Conservation (phyloP, 805 yeast genomes). For the Helenozyma baotianmanensis region DNA sequence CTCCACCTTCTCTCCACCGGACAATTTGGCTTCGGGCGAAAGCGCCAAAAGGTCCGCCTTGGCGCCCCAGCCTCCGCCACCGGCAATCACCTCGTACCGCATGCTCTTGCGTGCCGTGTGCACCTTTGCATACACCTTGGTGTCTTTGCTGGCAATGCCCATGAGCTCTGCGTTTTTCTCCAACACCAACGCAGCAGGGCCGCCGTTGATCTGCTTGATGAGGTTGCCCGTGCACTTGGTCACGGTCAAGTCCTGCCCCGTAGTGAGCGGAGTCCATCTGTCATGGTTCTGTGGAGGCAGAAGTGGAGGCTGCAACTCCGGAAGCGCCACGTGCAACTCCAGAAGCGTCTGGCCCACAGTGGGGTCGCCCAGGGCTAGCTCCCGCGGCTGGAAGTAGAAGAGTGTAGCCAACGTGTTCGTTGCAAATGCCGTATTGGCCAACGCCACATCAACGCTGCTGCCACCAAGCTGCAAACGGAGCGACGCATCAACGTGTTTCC, state of each 20-base stretch:
- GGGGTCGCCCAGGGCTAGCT: background rate
- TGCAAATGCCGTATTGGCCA: slow-evolving; percentile 39
- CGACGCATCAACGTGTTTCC: slow-evolving; percentile 30
- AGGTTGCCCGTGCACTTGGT: slow-evolving; percentile 55
- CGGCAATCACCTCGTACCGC: slow-evolving; percentile 54
- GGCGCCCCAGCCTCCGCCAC: slow-evolving; percentile 76
- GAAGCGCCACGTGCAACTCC: slow-evolving; percentile 22
- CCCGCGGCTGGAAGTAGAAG: slow-evolving; percentile 23
- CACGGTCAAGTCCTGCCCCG: slow-evolving; percentile 30
- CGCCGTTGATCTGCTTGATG: slow-evolving; percentile 49
- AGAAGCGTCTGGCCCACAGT: slow-evolving; percentile 26
- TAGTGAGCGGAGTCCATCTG: slow-evolving; percentile 30
- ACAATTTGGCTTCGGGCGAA: slow-evolving; percentile 50
- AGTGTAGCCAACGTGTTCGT: slow-evolving; percentile 32
- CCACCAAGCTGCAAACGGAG: slow-evolving; percentile 18
- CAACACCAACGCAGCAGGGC: slow-evolving; percentile 54
- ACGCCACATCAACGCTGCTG: slow-evolving; percentile 17
- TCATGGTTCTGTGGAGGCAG: slow-evolving; percentile 16
- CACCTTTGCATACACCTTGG: slow-evolving; percentile 37
- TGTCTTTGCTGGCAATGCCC: slow-evolving; percentile 38
- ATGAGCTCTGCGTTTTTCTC: slow-evolving; percentile 41
- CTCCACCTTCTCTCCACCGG: slow-evolving; percentile 43
- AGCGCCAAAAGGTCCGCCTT: slow-evolving; percentile 62
- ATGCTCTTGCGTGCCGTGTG: slow-evolving; percentile 8
- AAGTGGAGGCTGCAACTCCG: slow-evolving; percentile 12